A percentile compares a stretch with the other conserved stretches of the same genome.
phyloP scores from a whole-genome alignment of 2,329 filamentous ascomycete genomes.

The Curvularia lunata region DNA sequence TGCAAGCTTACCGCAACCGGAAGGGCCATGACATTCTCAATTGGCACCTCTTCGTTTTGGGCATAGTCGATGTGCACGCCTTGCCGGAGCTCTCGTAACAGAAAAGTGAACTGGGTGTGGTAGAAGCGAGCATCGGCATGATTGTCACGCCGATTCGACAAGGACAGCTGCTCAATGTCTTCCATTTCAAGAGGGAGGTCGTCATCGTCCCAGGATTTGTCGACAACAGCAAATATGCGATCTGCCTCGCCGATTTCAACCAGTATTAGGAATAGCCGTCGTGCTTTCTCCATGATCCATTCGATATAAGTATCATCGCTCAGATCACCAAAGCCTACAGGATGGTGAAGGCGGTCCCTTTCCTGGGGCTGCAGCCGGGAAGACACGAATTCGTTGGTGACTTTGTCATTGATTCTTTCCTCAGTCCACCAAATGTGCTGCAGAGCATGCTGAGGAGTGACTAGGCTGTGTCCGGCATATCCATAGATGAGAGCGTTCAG shows the following conservation, averaged over 20 bases:
- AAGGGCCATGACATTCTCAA: constrained; percentile 69
- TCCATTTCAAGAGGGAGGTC: constrained; percentile 73
- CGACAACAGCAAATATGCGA: constrained; percentile 76
- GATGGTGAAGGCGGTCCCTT: constrained; percentile 65
- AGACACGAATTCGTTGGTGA: constrained; percentile 71
- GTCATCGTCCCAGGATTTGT: constrained; percentile 78
- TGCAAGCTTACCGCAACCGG: constrained; percentile 56
- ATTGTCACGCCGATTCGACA: constrained; percentile 66
- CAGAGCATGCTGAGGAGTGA: constrained; percentile 56
- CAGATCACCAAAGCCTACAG: constrained; percentile 70
- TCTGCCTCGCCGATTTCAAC: constrained; percentile 72
- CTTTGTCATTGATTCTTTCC: constrained; percentile 70
- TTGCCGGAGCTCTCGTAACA: constrained; percentile 67
- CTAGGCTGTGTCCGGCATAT: constrained; percentile 57
- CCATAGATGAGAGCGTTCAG: constrained; percentile 59
- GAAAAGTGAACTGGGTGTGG: constrained; percentile 71
- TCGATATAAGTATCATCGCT: constrained; percentile 80
- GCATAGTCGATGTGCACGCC: constrained; percentile 69
- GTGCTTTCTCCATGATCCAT: constrained; percentile 74
- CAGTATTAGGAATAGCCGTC: constrained; percentile 73
- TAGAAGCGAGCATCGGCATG: constrained; percentile 73
- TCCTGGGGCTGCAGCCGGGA: constrained; percentile 69
- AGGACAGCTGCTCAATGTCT: constrained; percentile 67
- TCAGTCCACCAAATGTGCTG: constrained; percentile 74
- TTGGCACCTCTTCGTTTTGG: constrained; percentile 71